Percentiles rank a stretch among this genome's conserved stretches.
Conservation (phyloP, 2,329 filamentous ascomycete genomes). For the Graphiopsis chlorocephala region DNA sequence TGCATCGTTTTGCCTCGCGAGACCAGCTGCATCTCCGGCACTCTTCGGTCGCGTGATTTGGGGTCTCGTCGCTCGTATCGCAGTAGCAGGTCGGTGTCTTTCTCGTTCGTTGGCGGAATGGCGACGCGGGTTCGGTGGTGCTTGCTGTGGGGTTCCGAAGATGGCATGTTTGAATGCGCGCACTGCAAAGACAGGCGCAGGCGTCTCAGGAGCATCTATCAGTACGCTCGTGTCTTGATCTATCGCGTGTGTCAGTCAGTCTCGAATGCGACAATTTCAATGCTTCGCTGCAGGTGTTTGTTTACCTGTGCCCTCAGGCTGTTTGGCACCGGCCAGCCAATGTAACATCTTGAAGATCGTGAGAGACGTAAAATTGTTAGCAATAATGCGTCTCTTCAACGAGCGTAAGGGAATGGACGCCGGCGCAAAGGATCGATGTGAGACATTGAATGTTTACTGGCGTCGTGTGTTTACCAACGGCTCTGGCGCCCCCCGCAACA, state of each 20-base stretch:
- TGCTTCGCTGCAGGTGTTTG: not conserved
- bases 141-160: constrained; percentile 56
- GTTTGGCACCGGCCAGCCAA: constrained; percentile 34
- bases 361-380: not conserved
- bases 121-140: constrained; percentile 26
- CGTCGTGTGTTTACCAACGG: not conserved
- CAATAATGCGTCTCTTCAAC: constrained; percentile 5
- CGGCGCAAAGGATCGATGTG: constrained; percentile 7
- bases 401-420: not conserved
- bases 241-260: constrained; percentile 18
- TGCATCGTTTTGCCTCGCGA: constrained; percentile 17
- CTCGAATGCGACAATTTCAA: not conserved
- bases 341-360: constrained; percentile 28
- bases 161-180: constrained; percentile 65
- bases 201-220: constrained; percentile 59
- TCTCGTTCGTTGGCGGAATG: constrained; percentile 30
- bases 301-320: constrained; percentile 27
- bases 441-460: constrained; percentile 3
- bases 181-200: constrained; percentile 64
- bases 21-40: constrained; percentile 25
- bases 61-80: constrained; percentile 23
- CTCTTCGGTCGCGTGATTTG: constrained; percentile 30
- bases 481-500: not conserved
- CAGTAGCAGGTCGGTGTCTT: constrained; percentile 7
- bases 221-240: constrained; percentile 36